Conservation (phyloP, 164 flowering plant genomes). For the Euptelea pleiosperma region DNA sequence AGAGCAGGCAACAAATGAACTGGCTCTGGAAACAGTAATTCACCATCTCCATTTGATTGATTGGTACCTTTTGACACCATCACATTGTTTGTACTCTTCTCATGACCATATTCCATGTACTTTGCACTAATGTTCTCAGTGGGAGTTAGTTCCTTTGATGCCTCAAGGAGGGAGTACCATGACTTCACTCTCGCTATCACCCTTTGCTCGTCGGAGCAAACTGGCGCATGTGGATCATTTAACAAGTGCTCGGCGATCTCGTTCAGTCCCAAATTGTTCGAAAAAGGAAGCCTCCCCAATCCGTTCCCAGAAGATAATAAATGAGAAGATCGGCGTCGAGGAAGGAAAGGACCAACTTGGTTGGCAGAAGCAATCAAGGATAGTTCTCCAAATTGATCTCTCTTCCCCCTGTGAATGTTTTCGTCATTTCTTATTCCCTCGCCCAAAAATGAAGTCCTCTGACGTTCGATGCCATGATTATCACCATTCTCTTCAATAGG, state of each 20-base stretch:
- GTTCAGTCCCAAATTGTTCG: constrained; percentile 5
- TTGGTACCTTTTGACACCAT: too few species aligned
- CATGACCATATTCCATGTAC: not conserved
- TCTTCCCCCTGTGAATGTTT: not conserved
- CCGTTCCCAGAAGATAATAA: not conserved
- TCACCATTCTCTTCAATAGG: not conserved
- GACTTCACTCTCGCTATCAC: constrained; percentile 5
- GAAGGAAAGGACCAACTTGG: not conserved
- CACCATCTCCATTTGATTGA: too few species aligned
- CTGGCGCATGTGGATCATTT: not conserved
- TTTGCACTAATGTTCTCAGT: not conserved
- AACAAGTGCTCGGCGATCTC: constrained; percentile 10
- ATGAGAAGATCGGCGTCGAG: not conserved
- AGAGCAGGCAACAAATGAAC: not conserved
- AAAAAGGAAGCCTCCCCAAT: not conserved
- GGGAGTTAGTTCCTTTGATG: not conserved
- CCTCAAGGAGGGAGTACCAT: constrained; percentile 6
- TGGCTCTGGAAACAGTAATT: not conserved
- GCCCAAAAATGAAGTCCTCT: constrained; percentile 2
- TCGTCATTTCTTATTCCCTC: not conserved
- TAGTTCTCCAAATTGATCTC: constrained; percentile 7
- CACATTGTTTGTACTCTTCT: not conserved
- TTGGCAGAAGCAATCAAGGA: not conserved
- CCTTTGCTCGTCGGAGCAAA: constrained; percentile 1
- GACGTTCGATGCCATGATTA: not conserved